Percentiles rank a stretch among this genome's conserved stretches.
phyloP scores from a whole-genome alignment of 495 filamentous ascomycete genomes.

The Tuber calosporum region DNA sequence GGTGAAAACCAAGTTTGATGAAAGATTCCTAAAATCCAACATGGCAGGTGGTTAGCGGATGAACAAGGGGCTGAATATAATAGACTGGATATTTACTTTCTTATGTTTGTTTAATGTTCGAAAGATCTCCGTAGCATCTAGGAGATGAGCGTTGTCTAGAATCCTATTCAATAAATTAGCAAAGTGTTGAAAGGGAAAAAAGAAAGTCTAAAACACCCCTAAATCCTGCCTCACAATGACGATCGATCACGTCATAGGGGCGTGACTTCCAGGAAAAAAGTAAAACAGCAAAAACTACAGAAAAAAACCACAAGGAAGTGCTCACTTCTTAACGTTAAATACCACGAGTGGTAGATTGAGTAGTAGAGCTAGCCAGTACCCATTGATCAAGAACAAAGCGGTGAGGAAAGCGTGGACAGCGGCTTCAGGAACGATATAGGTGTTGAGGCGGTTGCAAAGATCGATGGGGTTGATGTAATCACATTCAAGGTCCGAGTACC shows the following conservation, averaged over 20 bases:
- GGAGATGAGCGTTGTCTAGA: conserved; percentile 87
- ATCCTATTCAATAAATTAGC: conserved; percentile 55
- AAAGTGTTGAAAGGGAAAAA: conserved; percentile 5
- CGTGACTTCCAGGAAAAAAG: not conserved
- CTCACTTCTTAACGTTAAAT: conserved; percentile 96
- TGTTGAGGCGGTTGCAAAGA: conserved; percentile 99
- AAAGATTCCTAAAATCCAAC: conserved; percentile 74
- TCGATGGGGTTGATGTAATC: conserved; percentile 99
- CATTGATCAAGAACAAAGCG: conserved; percentile 91
- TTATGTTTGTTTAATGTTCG: conserved; percentile 98
- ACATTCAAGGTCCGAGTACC: conserved; percentile 47
- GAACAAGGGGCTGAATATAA: conserved; percentile 7
- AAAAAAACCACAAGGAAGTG: conserved; percentile 13
- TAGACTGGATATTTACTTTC: conserved; percentile 58
- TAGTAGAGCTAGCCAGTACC: conserved; percentile 91
- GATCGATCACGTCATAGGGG: not conserved
- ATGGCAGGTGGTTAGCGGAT: conserved; percentile 6
- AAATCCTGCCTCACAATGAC: not conserved
- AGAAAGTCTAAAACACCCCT: not conserved
- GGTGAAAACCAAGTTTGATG: conserved; percentile 97
- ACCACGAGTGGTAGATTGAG: conserved; percentile 87
- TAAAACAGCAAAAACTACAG: not conserved
- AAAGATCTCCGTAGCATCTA: conserved; percentile 99
- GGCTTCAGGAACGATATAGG: conserved; percentile 98
- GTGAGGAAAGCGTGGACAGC: conserved; percentile 94